A percentile compares a stretch with the other conserved stretches of the same genome.
Evolutionary conservation across 805 yeast species (phyloP).

Genomic region (Helenozyma rhizophorensis): DNA sequence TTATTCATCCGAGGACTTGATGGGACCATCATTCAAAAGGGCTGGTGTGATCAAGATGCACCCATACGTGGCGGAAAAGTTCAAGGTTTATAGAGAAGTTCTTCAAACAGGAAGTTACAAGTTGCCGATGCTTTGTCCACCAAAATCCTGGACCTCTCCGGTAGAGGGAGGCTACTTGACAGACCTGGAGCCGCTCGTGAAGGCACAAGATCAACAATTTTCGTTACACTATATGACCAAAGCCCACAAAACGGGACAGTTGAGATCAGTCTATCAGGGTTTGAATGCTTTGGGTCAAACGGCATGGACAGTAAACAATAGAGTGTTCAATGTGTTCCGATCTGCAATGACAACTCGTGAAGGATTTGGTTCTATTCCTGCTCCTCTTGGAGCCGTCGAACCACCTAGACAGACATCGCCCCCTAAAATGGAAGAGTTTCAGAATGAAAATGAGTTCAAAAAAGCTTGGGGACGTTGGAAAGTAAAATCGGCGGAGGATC

Average conservation of each 20-base stretch:
- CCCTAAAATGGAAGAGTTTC: constrained; percentile 2
- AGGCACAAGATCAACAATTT: constrained; percentile 12
- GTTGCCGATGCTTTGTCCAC: constrained; percentile 38
- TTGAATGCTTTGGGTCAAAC: constrained; percentile 25
- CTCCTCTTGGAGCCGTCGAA: constrained; percentile 3
- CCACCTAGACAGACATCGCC: background rate
- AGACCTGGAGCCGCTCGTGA: constrained; percentile 21
- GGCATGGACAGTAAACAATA: constrained; percentile 35
- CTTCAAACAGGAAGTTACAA: constrained; percentile 7
- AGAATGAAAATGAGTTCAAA: constrained; percentile 1
- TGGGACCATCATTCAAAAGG: background rate
- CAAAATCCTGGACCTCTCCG: constrained; percentile 33
- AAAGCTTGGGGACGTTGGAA: constrained; percentile 5
- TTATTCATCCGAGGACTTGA: too few species aligned
- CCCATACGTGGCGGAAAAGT: constrained; percentile 6
- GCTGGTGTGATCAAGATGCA: constrained; percentile 11
- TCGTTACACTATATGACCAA: constrained; percentile 18
- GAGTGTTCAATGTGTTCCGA: constrained; percentile 20
- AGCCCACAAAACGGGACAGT: constrained; percentile 30
- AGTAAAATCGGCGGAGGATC: background rate
- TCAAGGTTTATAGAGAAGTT: constrained; percentile 7
- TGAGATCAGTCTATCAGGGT: constrained; percentile 24
- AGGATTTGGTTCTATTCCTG: constrained; percentile 27
- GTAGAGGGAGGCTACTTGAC: constrained; percentile 32
- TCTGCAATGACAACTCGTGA: constrained; percentile 13